phyloP scores from a whole-genome alignment of 495 filamentous ascomycete genomes.

The Lepraria neglecta region DNA sequence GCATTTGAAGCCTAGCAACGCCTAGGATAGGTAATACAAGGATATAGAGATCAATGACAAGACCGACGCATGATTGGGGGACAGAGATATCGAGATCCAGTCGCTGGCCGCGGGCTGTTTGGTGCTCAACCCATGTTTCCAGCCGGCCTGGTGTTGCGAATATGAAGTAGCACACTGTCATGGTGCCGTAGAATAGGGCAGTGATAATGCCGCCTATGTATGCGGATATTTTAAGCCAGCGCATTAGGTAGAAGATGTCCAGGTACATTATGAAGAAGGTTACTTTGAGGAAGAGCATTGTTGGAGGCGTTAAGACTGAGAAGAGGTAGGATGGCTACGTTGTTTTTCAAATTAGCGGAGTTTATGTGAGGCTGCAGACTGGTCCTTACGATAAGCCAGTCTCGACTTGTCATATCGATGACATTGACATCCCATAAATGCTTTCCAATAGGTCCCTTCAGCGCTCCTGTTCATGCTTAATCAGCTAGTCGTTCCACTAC shows the following conservation, averaged over 20 bases:
- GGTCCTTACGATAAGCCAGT: neutral
- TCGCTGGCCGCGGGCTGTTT: neutral
- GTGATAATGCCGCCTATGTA: constrained; percentile 13
- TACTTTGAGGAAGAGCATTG: constrained; percentile 17
- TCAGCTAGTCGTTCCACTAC: neutral
- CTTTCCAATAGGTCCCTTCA: neutral
- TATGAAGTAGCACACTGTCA: neutral
- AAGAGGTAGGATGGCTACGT: constrained; percentile 9
- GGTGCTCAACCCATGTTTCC: neutral
- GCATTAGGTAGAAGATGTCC: constrained; percentile 19
- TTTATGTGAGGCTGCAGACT: neutral
- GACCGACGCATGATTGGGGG: constrained; percentile 4
- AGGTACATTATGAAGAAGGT: constrained; percentile 25
- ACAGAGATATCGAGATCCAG: neutral
- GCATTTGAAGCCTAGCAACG: constrained; percentile 16
- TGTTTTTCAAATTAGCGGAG: neutral
- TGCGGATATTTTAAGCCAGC: constrained; percentile 21
- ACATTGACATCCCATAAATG: constrained; percentile 14
- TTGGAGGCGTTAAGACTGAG: neutral
- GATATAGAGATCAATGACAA: constrained; percentile 17
- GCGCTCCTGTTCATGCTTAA: neutral
- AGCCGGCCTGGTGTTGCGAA: constrained; percentile 4
- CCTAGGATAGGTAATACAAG: constrained; percentile 20
- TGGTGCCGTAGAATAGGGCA: constrained; percentile 3
- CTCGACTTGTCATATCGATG: neutral